A percentile compares a stretch with the other conserved stretches of the same genome.
Conservation (phyloP, 1,284 basidiomycete species). For the Ceratobasidium sp. region DNA sequence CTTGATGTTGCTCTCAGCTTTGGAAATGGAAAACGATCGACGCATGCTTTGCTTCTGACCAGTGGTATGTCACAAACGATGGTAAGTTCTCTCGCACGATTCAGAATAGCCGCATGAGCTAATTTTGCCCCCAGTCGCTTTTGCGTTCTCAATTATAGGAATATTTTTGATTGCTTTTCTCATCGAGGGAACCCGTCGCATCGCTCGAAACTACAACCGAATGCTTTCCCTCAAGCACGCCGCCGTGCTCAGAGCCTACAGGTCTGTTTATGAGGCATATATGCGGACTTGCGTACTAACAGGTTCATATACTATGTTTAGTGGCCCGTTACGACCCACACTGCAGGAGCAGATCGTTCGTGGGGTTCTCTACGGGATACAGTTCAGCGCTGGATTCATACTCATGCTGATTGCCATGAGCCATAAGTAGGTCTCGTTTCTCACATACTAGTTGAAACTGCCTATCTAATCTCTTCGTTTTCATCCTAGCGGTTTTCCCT, state of each 20-base stretch:
- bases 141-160: slow-evolving; percentile 35
- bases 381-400: slow-evolving; percentile 32
- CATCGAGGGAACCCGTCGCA: slow-evolving; percentile 17
- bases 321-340: neutral
- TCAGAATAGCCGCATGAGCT: neutral
- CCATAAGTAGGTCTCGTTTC: slow-evolving; percentile 12
- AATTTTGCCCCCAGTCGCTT: slow-evolving; percentile 31
- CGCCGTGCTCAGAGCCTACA: neutral
- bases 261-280: neutral
- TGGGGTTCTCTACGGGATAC: slow-evolving; percentile 25
- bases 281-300: neutral
- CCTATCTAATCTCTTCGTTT: neutral
- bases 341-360: slow-evolving; percentile 20
- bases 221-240: slow-evolving; percentile 1
- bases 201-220: slow-evolving; percentile 22
- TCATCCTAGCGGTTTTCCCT: neutral
- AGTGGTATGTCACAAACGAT: slow-evolving; percentile 32
- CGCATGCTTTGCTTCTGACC: slow-evolving; percentile 27
- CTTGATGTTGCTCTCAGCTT: neutral
- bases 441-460: neutral
- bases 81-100: neutral
- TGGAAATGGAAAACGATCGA: slow-evolving; percentile 38
- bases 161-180: slow-evolving; percentile 13
- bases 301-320: neutral
- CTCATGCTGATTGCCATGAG: slow-evolving; percentile 40